Percentiles rank a stretch among this genome's conserved stretches.
phyloP scores from a whole-genome alignment of 768 basidiomycete species.

The Termitomyces sp. region DNA sequence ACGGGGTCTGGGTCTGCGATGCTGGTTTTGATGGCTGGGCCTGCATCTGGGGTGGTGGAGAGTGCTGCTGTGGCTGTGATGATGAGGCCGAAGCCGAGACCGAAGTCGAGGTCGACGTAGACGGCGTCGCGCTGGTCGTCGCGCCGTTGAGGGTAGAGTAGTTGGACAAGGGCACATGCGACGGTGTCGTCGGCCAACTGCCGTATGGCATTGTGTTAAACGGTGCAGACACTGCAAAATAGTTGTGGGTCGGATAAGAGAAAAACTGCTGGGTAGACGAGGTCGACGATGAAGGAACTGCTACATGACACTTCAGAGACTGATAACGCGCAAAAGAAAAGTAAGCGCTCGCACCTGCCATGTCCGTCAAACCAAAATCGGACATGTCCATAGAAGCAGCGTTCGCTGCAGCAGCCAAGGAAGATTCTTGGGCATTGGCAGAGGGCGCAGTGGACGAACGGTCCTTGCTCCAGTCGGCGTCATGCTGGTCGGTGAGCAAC shows the following conservation, averaged over 20 bases:
- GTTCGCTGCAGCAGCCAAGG: constrained; percentile 19
- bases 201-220: constrained; percentile 57
- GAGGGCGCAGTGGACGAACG: constrained; percentile 22
- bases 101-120: constrained; percentile 15
- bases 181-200: constrained; percentile 41
- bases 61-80: constrained; percentile 19
- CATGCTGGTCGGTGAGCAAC: constrained; percentile 32
- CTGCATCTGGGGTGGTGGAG: constrained; percentile 21
- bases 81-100: constrained; percentile 15
- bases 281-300: constrained; percentile 25
- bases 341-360: constrained; percentile 31
- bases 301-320: not conserved
- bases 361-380: constrained; percentile 40
- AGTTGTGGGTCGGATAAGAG: constrained; percentile 33
- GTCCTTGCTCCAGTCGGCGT: constrained; percentile 44
- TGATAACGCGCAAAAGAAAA: constrained; percentile 1
- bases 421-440: not conserved
- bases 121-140: constrained; percentile 41
- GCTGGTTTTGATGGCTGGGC: constrained; percentile 23
- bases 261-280: constrained; percentile 40
- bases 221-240: constrained; percentile 39
- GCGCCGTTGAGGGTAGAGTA: constrained; percentile 81
- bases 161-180: constrained; percentile 57
- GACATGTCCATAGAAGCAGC: constrained; percentile 32
- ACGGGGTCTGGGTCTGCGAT: constrained; percentile 20